A percentile compares a stretch with the other conserved stretches of the same genome.
phyloP scores from a whole-genome alignment of 768 basidiomycete species.

The Lentinula guzmanii region DNA sequence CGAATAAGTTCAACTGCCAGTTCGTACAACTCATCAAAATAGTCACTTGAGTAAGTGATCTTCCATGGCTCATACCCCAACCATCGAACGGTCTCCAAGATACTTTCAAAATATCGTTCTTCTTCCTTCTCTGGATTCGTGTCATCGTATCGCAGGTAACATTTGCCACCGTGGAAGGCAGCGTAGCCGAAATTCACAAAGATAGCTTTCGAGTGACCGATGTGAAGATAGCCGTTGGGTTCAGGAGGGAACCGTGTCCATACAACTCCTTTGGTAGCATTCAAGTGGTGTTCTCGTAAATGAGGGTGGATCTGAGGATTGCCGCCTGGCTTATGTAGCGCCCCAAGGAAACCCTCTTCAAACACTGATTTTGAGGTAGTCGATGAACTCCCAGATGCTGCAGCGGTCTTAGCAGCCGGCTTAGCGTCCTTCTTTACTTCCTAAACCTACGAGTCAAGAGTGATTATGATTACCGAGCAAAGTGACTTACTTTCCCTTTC shows the following conservation, averaged over 20 bases:
- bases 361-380: slow-evolving; percentile 64
- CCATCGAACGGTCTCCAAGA: slow-evolving; percentile 93
- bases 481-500: slow-evolving; percentile 52
- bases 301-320: slow-evolving; percentile 81
- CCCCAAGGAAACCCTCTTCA: slow-evolving; percentile 89
- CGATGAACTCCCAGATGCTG: slow-evolving; percentile 25
- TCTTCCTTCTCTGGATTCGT: slow-evolving; percentile 99
- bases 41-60: slow-evolving; percentile 98
- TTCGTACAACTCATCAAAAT: slow-evolving; percentile 83
- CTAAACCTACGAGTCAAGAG: slow-evolving; percentile 17
- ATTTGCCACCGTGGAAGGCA: slow-evolving; percentile 85
- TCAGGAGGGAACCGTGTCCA: slow-evolving; percentile 98
- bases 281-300: slow-evolving; percentile 77
- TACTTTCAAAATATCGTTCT: slow-evolving; percentile 92
- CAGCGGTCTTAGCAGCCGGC: slow-evolving; percentile 16
- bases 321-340: slow-evolving; percentile 88
- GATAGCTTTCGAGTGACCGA: slow-evolving; percentile 97
- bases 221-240: slow-evolving; percentile 94
- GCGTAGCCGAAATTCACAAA: slow-evolving; percentile 99
- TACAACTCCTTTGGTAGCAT: slow-evolving; percentile 74
- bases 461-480: background rate
- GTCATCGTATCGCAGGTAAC: slow-evolving; percentile 95
- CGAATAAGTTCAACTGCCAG: slow-evolving; percentile 86
- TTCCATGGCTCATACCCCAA: slow-evolving; percentile 97
- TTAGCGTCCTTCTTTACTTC: slow-evolving; percentile 43